Conservation (phyloP, 2,329 filamentous ascomycete genomes). For the Thielaviopsis euricoi region DNA sequence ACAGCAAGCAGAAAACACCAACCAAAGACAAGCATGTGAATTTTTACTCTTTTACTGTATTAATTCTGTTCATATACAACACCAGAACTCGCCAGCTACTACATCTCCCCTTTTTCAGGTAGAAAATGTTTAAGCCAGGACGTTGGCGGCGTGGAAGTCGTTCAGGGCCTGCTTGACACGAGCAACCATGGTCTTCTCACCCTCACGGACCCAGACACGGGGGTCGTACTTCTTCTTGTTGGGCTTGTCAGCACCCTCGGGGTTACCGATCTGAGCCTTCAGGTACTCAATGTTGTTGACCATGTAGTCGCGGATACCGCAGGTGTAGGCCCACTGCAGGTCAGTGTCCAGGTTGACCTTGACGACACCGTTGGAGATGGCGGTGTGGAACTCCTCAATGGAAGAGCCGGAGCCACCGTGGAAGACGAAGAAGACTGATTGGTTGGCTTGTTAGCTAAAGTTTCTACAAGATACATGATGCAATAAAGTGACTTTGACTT, state of each 20-base stretch:
- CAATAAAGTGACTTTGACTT: background rate
- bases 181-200: slow-evolving; percentile 88
- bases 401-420: slow-evolving; percentile 88
- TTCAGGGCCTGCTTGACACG: slow-evolving; percentile 67
- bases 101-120: background rate
- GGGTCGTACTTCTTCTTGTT: slow-evolving; percentile 86
- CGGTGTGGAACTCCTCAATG: slow-evolving; percentile 79
- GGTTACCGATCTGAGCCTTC: slow-evolving; percentile 75
- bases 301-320: slow-evolving; percentile 88
- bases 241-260: slow-evolving; percentile 88
- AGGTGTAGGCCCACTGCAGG: slow-evolving; percentile 86
- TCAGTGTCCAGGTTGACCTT: slow-evolving; percentile 99
- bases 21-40: background rate
- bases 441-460: background rate
- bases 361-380: slow-evolving; percentile 85
- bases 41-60: background rate
- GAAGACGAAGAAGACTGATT: slow-evolving; percentile 79
- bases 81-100: background rate
- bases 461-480: background rate
- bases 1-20: too few relatives aligned
- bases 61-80: background rate
- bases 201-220: slow-evolving; percentile 88
- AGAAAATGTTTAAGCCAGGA: slow-evolving; percentile 5
- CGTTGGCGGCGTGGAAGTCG: slow-evolving; percentile 65
- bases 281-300: slow-evolving; percentile 92